Conservation (phyloP, 768 basidiomycete genomes). For the Holtermanniella nyarrowii region DNA sequence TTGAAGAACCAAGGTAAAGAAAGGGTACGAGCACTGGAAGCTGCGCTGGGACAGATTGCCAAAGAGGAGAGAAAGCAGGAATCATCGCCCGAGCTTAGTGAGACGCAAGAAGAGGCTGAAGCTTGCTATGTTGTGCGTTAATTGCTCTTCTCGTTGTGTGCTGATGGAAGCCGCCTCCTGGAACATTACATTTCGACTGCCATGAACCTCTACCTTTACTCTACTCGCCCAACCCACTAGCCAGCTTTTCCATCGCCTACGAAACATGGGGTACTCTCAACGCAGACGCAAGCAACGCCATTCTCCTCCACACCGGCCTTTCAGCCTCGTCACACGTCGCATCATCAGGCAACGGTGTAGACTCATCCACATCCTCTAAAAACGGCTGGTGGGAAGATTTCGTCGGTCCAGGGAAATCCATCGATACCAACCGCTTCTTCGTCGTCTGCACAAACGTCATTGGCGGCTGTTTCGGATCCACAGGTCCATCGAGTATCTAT, state of each 20-base stretch:
- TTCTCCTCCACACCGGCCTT: conserved; percentile 89
- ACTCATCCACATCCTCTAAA: conserved; percentile 67
- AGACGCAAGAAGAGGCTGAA: conserved; percentile 31
- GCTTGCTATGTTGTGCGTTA: conserved; percentile 39
- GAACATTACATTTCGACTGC: conserved; percentile 33
- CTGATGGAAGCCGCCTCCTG: conserved; percentile 30
- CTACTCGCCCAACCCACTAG: conserved; percentile 37
- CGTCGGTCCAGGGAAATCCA: conserved; percentile 84
- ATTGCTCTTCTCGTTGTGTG: not conserved
- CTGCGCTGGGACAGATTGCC: conserved; percentile 8
- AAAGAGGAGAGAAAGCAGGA: conserved; percentile 18
- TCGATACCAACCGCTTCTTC: conserved; percentile 88
- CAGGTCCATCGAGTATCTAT: conserved; percentile 80
- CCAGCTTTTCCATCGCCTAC: conserved; percentile 64
- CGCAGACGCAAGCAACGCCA: conserved; percentile 66
- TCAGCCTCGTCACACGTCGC: conserved; percentile 78
- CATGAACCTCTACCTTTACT: conserved; percentile 31
- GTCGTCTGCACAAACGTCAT: conserved; percentile 93
- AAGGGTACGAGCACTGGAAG: conserved; percentile 6
- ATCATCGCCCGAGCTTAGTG: conserved; percentile 13
- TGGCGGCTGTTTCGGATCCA: conserved; percentile 95
- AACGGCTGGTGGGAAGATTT: conserved; percentile 99
- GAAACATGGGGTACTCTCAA: conserved; percentile 95
- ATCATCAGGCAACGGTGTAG: conserved; percentile 42
- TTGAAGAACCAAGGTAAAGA: conserved; percentile 10